Evolutionary conservation across 2,329 filamentous ascomycete genomes (phyloP).

Genomic region (Aspergillus fumigatiaffinis): DNA sequence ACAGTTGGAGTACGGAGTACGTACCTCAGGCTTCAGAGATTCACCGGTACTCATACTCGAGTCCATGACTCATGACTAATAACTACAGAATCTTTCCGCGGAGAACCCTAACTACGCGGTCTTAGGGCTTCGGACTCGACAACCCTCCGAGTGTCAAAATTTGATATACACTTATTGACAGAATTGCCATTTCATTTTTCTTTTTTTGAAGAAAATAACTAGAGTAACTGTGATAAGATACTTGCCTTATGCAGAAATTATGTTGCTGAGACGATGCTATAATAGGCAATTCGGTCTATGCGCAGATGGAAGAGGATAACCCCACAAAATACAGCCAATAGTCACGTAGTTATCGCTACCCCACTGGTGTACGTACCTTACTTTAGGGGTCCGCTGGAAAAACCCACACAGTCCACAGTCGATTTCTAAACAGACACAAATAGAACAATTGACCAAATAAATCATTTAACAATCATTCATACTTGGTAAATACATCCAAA

Average conservation of each 20-base stretch:
- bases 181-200: not conserved
- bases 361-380: not conserved
- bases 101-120: not conserved
- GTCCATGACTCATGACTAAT: not conserved
- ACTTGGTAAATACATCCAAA: no score
- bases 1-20: no score
- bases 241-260: not conserved
- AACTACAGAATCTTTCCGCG: not conserved
- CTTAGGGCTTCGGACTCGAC: not conserved
- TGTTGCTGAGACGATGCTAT: not conserved
- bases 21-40: not conserved
- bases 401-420: not conserved
- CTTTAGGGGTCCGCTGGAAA: not conserved
- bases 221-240: not conserved
- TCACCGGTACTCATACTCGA: not conserved
- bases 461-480: not conserved
- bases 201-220: not conserved
- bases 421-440: not conserved
- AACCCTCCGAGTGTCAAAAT: not conserved
- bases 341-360: not conserved
- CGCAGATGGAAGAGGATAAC: conserved; percentile 4
- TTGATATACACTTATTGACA: not conserved
- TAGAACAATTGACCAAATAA: not conserved
- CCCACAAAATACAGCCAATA: conserved; percentile 17
- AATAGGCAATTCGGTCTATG: not conserved